Conservation (phyloP, 2,329 filamentous ascomycete genomes). For the Blumeriella jaapii region DNA sequence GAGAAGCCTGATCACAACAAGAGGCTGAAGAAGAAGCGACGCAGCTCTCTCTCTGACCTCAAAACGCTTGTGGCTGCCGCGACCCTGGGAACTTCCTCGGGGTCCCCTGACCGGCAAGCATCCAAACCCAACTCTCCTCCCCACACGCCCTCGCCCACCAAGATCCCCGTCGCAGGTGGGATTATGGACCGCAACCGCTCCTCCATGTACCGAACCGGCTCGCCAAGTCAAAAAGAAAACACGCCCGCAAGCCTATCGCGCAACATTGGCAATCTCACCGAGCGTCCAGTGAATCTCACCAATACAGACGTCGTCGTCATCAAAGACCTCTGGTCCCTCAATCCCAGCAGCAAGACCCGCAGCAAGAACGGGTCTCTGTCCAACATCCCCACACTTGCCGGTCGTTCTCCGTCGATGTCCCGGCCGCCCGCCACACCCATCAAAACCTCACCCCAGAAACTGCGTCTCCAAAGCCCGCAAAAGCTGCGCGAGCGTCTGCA, state of each 20-base stretch:
- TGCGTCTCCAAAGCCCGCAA: constrained; percentile 59
- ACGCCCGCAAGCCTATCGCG: constrained; percentile 11
- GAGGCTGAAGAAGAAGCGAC: constrained; percentile 62
- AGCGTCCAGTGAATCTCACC: constrained; percentile 24
- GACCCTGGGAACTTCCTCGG: constrained; percentile 34
- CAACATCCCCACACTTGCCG: constrained; percentile 24
- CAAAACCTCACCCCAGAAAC: constrained; percentile 29
- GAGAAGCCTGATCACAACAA: constrained; percentile 32
- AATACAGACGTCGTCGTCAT: constrained; percentile 16
- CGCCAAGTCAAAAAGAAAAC: constrained; percentile 24
- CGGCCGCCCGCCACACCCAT: constrained; percentile 15
- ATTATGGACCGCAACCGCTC: constrained; percentile 19
- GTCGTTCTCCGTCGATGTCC: constrained; percentile 14
- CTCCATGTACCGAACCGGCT: constrained; percentile 17
- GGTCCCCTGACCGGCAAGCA: constrained; percentile 20
- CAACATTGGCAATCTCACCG: constrained; percentile 22
- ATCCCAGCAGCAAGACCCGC: constrained; percentile 16
- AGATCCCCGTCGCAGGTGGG: constrained; percentile 22
- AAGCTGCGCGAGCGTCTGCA: constrained; percentile 78
- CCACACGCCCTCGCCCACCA: constrained; percentile 26
- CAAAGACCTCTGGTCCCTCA: constrained; percentile 22
- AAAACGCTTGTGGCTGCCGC: constrained; percentile 55
- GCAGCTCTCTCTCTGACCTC: constrained; percentile 85
- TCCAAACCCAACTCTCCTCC: constrained; percentile 19
- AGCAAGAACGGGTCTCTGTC: constrained; percentile 21